Conservation (phyloP, 768 basidiomycete genomes). For the Naganishia randhawae region DNA sequence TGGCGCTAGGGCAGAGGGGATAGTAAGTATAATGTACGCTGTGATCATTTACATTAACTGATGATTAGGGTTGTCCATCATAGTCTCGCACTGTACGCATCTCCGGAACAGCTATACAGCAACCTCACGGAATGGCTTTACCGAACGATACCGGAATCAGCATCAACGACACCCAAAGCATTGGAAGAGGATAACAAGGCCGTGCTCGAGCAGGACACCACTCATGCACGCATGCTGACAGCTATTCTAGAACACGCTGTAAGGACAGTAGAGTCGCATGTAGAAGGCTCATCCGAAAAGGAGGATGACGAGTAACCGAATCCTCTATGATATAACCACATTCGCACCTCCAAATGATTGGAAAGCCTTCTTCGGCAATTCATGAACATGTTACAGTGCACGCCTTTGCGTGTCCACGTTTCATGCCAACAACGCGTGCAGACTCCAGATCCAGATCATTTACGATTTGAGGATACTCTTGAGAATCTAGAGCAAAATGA, state of each 20-base stretch:
- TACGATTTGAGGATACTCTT: conserved; percentile 18
- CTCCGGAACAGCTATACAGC: conserved; percentile 7
- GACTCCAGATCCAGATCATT: background rate
- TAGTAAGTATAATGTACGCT: background rate
- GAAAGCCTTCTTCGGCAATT: no score
- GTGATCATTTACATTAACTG: background rate
- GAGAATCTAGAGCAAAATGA: background rate
- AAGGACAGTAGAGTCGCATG: conserved; percentile 18
- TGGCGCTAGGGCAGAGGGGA: conserved; percentile 14
- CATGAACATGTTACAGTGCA: background rate
- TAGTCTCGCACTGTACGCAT: conserved; percentile 17
- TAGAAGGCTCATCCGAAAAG: conserved; percentile 11
- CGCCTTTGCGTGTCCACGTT: background rate
- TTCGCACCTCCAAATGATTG: conserved; percentile 8
- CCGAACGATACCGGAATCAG: conserved; percentile 18
- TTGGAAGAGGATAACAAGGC: background rate
- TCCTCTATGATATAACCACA: conserved; percentile 2
- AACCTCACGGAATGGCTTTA: conserved; percentile 18
- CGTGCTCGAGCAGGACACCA: background rate
- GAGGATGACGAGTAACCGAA: conserved; percentile 8
- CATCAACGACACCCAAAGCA: background rate
- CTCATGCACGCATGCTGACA: conserved; percentile 17
- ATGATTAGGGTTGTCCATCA: background rate
- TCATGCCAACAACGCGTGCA: background rate
- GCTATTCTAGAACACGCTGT: conserved; percentile 16